Percentiles rank a stretch among this genome's conserved stretches.
Conservation (phyloP, 2,329 filamentous ascomycete species). For the Pyrenophora tritici-repentis region DNA sequence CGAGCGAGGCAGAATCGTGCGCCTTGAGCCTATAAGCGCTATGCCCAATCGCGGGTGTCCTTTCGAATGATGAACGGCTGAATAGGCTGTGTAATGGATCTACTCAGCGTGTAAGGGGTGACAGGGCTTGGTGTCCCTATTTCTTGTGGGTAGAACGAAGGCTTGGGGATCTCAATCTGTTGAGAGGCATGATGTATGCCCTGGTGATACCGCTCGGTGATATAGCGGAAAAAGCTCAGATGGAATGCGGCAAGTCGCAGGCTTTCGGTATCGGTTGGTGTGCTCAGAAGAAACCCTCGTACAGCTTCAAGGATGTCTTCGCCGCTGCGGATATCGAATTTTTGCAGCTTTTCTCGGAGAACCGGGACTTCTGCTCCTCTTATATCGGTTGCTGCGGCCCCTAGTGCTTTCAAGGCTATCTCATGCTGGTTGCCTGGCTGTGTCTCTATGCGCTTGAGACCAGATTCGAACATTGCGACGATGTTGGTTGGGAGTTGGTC, state of each 20-base stretch:
- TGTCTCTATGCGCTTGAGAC: slow-evolving; percentile 16
- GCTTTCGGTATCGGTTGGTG: slow-evolving; percentile 4
- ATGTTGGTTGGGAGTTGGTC: slow-evolving; percentile 27
- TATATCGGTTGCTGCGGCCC: slow-evolving; percentile 6
- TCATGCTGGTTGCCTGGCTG: slow-evolving; percentile 9
- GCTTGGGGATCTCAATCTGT: slow-evolving; percentile 6
- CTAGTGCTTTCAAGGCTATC: slow-evolving; percentile 19
- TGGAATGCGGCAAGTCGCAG: slow-evolving; percentile 10
- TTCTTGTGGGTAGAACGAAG: slow-evolving; percentile 12
- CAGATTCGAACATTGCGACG: slow-evolving; percentile 21
- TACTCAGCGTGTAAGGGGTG: no score
- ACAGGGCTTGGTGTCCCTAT: slow-evolving; percentile 4
- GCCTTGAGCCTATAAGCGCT: no score
- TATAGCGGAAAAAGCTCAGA: slow-evolving; percentile 18
- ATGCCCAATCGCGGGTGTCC: no score
- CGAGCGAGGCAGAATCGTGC: no score
- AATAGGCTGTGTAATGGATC: no score
- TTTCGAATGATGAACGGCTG: no score
- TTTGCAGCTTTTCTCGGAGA: slow-evolving; percentile 7
- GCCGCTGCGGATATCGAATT: slow-evolving; percentile 13
- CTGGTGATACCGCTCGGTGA: slow-evolving; percentile 15
- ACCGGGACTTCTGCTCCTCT: slow-evolving; percentile 12
- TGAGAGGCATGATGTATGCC: slow-evolving; percentile 13
- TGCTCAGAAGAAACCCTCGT: slow-evolving; percentile 18
- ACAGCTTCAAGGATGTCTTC: slow-evolving; percentile 25